Conservation (phyloP, 202 grass and related monocot genomes). For the Carex sylvatica region DNA sequence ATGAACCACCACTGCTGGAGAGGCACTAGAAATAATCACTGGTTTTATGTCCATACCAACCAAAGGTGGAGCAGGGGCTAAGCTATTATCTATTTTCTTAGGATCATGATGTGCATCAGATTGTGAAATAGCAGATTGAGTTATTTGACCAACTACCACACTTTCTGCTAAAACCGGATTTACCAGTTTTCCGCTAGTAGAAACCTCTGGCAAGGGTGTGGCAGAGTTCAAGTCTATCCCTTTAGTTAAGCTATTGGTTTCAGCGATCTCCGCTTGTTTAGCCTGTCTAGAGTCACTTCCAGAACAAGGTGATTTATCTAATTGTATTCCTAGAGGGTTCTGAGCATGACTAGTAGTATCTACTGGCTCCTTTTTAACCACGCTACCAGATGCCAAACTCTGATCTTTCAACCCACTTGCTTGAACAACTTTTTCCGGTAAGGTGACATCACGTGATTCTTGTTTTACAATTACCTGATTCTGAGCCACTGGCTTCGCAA, state of each 20-base stretch:
- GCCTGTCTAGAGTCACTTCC: conserved; percentile 4
- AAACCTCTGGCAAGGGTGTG: conserved; percentile 19
- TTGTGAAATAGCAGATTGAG: conserved; percentile 11
- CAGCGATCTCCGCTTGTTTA: conserved; percentile 29
- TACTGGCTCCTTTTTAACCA: conserved; percentile 60
- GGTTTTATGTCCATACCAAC: conserved; percentile 23
- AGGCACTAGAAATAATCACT: conserved; percentile 22
- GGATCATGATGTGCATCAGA: neutral
- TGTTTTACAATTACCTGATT: conserved; percentile 30
- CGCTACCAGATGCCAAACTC: conserved; percentile 20
- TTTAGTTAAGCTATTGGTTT: conserved; percentile 5
- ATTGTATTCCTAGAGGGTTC: conserved; percentile 28
- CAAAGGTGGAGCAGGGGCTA: conserved; percentile 33
- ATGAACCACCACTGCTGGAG: conserved; percentile 35
- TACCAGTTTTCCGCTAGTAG: conserved; percentile 9
- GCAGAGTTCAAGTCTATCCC: conserved; percentile 18
- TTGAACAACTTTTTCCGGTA: conserved; percentile 22
- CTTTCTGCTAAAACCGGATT: neutral
- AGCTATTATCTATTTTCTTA: conserved; percentile 11
- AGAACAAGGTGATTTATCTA: conserved; percentile 29
- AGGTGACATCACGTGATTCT: conserved; percentile 30
- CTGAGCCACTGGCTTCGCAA: conserved; percentile 10
- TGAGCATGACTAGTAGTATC: conserved; percentile 25
- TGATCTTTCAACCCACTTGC: conserved; percentile 26
- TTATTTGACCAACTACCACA: neutral